Evolutionary conservation across 163 green algal genomes (phyloP).

Genomic region (Dunaliella salina): DNA sequence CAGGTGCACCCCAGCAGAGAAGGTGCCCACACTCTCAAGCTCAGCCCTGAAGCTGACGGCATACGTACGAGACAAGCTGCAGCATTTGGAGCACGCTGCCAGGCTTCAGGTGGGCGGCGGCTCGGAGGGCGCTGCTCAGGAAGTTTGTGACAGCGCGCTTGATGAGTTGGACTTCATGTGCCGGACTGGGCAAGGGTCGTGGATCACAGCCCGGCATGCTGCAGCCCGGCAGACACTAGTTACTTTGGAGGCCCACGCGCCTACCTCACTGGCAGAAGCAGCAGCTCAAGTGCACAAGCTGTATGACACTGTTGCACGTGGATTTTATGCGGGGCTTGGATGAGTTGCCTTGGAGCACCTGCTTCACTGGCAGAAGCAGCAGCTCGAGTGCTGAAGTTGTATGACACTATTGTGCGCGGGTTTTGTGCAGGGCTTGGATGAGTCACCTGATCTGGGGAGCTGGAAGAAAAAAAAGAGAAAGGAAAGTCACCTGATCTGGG

Average conservation of each 20-base stretch:
- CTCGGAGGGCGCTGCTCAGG: no score
- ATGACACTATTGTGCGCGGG: not conserved
- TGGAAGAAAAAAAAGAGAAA: no score
- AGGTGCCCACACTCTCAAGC: constrained; percentile 31
- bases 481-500: no score
- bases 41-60: not conserved
- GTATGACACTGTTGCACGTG: not conserved
- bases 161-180: not conserved
- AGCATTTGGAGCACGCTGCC: no score
- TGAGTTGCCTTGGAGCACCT: no score
- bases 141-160: no score
- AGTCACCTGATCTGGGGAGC: no score
- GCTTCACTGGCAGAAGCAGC: not conserved
- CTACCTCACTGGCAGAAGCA: not conserved
- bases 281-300: not conserved
- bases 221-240: not conserved
- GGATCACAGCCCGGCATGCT: not conserved
- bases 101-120: no score
- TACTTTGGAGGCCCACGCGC: not conserved
- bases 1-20: constrained; percentile 31
- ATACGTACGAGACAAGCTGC: not conserved
- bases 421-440: not conserved
- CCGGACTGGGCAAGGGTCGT: not conserved
- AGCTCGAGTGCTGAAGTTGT: not conserved
- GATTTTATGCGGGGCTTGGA: not conserved